Percentiles rank a stretch among this genome's conserved stretches.
Evolutionary conservation across 2,329 filamentous ascomycete genomes (phyloP).

Genomic region (Ophiostoma himal-ulmi): DNA sequence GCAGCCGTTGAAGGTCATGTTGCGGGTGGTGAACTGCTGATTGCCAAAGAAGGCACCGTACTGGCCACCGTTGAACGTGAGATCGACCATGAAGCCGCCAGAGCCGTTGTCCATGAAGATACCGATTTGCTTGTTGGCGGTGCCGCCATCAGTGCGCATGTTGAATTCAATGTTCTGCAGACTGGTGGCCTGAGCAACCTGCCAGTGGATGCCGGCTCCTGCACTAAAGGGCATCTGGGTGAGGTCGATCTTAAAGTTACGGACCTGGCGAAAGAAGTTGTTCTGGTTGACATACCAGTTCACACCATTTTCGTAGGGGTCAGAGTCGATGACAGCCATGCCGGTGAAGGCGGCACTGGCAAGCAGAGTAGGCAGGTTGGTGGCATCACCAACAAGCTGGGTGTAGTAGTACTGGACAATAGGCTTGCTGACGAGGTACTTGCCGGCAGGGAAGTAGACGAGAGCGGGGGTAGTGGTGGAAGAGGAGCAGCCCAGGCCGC

Average conservation of each 20-base stretch:
- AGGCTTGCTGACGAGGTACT: conserved; percentile 72
- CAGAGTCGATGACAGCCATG: conserved; percentile 82
- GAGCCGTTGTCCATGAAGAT: conserved; percentile 83
- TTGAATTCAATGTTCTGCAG: conserved; percentile 77
- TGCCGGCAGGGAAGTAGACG: conserved; percentile 87
- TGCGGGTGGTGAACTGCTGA: conserved; percentile 82
- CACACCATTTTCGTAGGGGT: conserved; percentile 66
- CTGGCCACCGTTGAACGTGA: conserved; percentile 76
- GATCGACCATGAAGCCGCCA: conserved; percentile 76
- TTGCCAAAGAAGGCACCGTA: conserved; percentile 75
- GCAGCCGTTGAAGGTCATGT: conserved; percentile 75
- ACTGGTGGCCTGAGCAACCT: conserved; percentile 76
- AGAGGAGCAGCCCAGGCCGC: conserved; percentile 75
- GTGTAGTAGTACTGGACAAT: conserved; percentile 89
- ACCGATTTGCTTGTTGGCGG: conserved; percentile 64
- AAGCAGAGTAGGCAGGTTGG: conserved; percentile 68
- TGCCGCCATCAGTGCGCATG: conserved; percentile 62
- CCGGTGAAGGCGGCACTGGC: conserved; percentile 66
- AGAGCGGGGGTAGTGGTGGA: conserved; percentile 77
- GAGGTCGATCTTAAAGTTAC: conserved; percentile 75
- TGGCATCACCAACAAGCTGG: conserved; percentile 78
- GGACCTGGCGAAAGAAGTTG: conserved; percentile 79
- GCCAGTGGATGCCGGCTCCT: conserved; percentile 75
- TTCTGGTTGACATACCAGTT: conserved; percentile 78
- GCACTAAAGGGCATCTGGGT: conserved; percentile 55